Evolutionary conservation across 2,329 filamentous ascomycete species (phyloP).

Genomic region (Colletotrichum tamarilloi): DNA sequence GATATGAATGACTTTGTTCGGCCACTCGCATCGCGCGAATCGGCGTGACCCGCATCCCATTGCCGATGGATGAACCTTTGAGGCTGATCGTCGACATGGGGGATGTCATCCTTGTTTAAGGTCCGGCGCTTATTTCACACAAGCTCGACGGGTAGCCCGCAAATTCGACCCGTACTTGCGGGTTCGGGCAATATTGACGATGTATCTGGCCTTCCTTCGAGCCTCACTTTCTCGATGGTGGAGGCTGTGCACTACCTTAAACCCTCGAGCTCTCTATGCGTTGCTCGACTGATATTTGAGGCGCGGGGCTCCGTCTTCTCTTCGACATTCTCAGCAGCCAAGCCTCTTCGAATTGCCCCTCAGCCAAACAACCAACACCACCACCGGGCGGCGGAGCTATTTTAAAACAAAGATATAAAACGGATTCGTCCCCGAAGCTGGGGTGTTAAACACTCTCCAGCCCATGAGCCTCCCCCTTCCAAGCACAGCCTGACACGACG

Average conservation of each 20-base stretch:
- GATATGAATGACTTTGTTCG: constrained; percentile 2
- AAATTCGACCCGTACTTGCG: not conserved
- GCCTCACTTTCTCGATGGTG: not conserved
- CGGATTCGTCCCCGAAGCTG: constrained; percentile 17
- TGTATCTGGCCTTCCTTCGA: not conserved
- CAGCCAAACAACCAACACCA: not conserved
- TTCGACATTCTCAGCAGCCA: constrained; percentile 11
- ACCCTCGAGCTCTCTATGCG: not conserved
- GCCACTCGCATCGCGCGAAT: constrained; percentile 32
- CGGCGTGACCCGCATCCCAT: not conserved
- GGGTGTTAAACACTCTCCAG: constrained; percentile 4
- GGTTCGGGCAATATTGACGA: not conserved
- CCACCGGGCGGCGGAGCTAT: constrained; percentile 2
- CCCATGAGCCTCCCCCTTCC: not conserved
- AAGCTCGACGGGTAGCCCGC: constrained; percentile 10
- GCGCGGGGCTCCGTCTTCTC: not conserved
- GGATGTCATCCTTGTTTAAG: constrained; percentile 1
- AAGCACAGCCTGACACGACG: constrained; percentile 25
- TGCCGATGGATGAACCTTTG: constrained; percentile 5
- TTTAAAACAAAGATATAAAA: constrained; percentile 24
- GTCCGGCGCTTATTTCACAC: constrained; percentile 12
- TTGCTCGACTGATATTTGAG: not conserved
- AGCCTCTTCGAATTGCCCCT: constrained; percentile 4
- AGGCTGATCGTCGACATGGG: not conserved
- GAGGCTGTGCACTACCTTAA: not conserved